Evolutionary conservation across 257 asterid genomes (phyloP), one percentile per base, ranked within the genome.

Genomic region (Lavandula angustifolia): DNA sequence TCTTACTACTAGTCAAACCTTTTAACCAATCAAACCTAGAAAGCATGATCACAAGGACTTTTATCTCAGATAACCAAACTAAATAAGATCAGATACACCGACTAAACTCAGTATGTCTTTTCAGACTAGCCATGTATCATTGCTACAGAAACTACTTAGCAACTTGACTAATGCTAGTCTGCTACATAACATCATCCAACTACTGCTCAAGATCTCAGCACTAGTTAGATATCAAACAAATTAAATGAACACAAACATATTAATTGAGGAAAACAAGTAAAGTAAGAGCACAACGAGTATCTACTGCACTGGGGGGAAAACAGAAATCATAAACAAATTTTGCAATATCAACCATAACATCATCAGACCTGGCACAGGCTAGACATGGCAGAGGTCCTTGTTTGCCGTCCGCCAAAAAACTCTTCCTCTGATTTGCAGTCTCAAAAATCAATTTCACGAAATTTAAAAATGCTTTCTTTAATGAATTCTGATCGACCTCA

Each of bases 341-440:
- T n/a, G 61, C 13, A 69, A 69, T 76, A 54, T 38, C 9, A 74
- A 64, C 62, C 70, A 61, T 70, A 75, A 68, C 59, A 68, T 13
- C 40, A 71, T 38, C 95, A 74, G 65, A 90, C 95, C 95, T 83
- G 79, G 72, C 76, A 68, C 97, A 91, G 52, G 81, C 94, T 46
- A 88, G 77, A 70, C 98, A 91, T 34, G 80, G 72, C 58, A 91
- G 70, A 22, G 85, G 68, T 6, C 96, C 96, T 73, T 85, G 92
- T 70, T 81, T 88, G 68, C 96, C 95, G 67, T 82, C 87, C 11
- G 87, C 95, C 85, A 88, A 73, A 72, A 78, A 91, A 47, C 31
- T 80, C 80, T 69, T 83, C 66, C 56, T 87, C 80, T 84, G 90
- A 66, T 64, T 77, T 0, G 59, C 54, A 61, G 75, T 73, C 83